These are phyloP conservation scores for Teratosphaeria zuluensis DNA, from an alignment of 2,329 filamentous ascomycete genomes.

Conservation along the genomic window DNA sequence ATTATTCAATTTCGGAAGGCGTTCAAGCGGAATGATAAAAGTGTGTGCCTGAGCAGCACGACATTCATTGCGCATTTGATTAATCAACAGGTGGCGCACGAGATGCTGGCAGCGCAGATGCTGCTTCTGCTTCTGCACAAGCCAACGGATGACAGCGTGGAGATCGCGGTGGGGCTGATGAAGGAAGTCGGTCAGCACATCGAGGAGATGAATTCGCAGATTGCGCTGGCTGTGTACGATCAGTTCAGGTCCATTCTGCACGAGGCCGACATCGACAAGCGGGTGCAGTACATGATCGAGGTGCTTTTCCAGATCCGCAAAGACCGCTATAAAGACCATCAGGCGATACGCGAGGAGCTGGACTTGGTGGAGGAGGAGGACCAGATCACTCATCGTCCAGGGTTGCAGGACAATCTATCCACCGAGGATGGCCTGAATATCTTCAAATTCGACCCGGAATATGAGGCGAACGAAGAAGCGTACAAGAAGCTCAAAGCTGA, in stretches of 20 bases:
- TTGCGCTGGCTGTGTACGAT: constrained; percentile 85
- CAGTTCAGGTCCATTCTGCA: constrained; percentile 92
- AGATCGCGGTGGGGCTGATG: constrained; percentile 90
- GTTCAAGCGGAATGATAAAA: constrained; percentile 93
- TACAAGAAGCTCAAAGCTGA: constrained; percentile 88
- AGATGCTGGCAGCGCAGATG: constrained; percentile 88
- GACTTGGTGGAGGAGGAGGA: constrained; percentile 97
- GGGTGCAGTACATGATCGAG: constrained; percentile 99
- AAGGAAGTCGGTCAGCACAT: constrained; percentile 88
- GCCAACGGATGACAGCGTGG: constrained; percentile 92
- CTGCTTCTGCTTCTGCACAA: constrained; percentile 85
- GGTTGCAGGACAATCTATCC: constrained; percentile 67
- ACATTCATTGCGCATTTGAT: constrained; percentile 92
- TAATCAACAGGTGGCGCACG: constrained; percentile 92
- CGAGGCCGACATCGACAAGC: constrained; percentile 93
- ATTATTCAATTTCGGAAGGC: constrained; percentile 91
- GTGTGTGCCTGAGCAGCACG: constrained; percentile 83
- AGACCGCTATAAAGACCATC: constrained; percentile 93
- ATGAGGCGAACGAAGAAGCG: constrained; percentile 80
- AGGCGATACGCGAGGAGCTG: constrained; percentile 79
- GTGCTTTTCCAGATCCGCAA: constrained; percentile 94
- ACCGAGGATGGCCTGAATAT: constrained; percentile 84
- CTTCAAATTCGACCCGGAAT: constrained; percentile 87
- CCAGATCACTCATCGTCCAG: constrained; percentile 83
- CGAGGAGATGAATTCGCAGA: constrained; percentile 87